Base-by-base conservation (phyloP, 2,329 filamentous ascomycete genomes). In the Tolypocladium sp. region DNA sequence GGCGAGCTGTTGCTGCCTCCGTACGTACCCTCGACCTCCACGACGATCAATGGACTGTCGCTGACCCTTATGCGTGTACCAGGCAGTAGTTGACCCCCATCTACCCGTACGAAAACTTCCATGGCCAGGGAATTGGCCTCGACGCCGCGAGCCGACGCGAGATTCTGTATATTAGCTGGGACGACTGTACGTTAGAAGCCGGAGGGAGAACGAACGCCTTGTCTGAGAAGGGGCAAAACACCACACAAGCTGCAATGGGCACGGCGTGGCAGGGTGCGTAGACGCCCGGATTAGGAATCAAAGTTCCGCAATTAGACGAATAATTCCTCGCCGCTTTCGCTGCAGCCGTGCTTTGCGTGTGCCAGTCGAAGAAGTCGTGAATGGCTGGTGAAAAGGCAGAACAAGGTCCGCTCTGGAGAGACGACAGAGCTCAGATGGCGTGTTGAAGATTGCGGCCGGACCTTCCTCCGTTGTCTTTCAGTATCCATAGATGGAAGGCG, bases 1-100 rank as follows among this genome's bases (percentile, higher is more conserved):
- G 82, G 83, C 73, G 87, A 89, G 70, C 76, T 83, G 67, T 79
- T 90, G 60, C 79, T 89, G 64, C 86, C 87, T 72, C 83, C 84
- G 82, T 85, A 74, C 74, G 80, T 70, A 9, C 30, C 35, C 51
- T 17, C 52, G 3, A 10, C 20, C 4, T n/a, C 10, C 33, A 25
- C 49, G 49, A 35, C 30, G 2, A 37, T 3, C 2, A 7, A 35
- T 53, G 4, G 20, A 22, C 5, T 2, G 49, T 15, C 27, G 7
- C 53, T 52, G 37, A 56, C 44, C 30, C 37, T 22, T 2, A 12
- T 10, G 37, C 37, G 22, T 13, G 37, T 30, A 46, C 35, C 41
- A 57, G 58, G 22, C 58, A 59, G 58, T 59, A 42, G 55, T 33
- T 37, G 40, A 58, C 13, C 15, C 38, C 22, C 40, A 37, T 5